phyloP scores from a whole-genome alignment of 805 yeast species.

The Candida loeiensis region DNA sequence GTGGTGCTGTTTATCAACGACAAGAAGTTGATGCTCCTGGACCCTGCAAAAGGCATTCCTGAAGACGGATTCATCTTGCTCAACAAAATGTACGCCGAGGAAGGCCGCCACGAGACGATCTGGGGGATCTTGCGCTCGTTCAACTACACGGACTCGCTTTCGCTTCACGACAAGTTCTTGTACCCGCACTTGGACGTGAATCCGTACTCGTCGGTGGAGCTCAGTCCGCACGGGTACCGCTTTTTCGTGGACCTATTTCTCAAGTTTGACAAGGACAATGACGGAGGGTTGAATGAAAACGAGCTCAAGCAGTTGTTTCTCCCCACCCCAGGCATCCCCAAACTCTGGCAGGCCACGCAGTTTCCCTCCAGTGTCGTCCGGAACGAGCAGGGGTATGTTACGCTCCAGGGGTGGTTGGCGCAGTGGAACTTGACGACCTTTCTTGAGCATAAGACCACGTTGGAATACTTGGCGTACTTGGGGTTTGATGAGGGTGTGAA shows the following conservation, averaged over 20 bases:
- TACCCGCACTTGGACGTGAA: conserved; percentile 77
- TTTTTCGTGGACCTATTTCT: conserved; percentile 88
- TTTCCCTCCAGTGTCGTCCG: conserved; percentile 88
- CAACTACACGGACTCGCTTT: conserved; percentile 87
- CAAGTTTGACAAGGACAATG: conserved; percentile 89
- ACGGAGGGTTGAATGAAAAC: conserved; percentile 81
- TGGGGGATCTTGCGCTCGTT: conserved; percentile 92
- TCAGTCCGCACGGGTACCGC: conserved; percentile 88
- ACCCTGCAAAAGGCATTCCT: conserved; percentile 52
- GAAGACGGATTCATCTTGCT: conserved; percentile 72
- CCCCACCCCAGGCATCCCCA: conserved; percentile 93
- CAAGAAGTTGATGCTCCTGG: conserved; percentile 15
- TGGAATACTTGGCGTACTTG: conserved; percentile 83
- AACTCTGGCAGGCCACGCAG: conserved; percentile 76
- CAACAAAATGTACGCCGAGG: conserved; percentile 80
- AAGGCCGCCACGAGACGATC: conserved; percentile 92
- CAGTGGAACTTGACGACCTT: conserved; percentile 98
- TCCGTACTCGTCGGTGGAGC: conserved; percentile 74
- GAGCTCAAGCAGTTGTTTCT: conserved; percentile 70
- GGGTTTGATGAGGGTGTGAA: conserved; percentile 66
- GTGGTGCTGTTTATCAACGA: conserved; percentile 31
- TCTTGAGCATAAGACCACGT: conserved; percentile 75
- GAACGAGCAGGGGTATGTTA: conserved; percentile 84
- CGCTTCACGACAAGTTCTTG: conserved; percentile 75
- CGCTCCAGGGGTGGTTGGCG: conserved; percentile 97